Base-by-base conservation (phyloP, 2,329 filamentous ascomycete species). In the Bipolaris bicolor region DNA sequence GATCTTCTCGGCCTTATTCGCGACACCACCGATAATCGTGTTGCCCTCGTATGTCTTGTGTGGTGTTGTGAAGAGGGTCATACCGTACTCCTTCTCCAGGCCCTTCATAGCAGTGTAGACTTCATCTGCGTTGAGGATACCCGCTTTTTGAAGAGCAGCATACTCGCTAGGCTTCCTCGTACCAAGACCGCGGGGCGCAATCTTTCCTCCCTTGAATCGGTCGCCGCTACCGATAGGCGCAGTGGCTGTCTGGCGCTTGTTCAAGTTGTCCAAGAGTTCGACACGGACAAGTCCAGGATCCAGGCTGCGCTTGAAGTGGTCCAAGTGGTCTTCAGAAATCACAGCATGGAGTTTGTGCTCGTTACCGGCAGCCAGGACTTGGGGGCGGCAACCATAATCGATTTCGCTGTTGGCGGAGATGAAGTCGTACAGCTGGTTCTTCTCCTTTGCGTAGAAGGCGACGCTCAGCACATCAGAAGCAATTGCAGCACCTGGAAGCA, bases 121-220 rank as follows among this genome's bases (percentile, higher is more conserved):
- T 60, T 84, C 82, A 7, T 71, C 62, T 15, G 77, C 72, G 40
- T 79, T 83, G 59, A 84, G 70, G 49, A 83, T 78, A 36, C 75
- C 76, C 15, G 73, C 65, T 47, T 79, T 73, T 16, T 73, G 73
- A 7, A 64, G 51, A 18, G 59, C 55, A 1, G 60, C 60, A 40
- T 68, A 67, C n/a, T 73, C 70, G 31, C 62, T 62, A 13, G 65
- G 52, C 39, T 73, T 74, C 26, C 75, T 70, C 4, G 78, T 76
- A 13, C 79, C 79, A 2, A 81, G 63, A 15, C 79, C 79, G 3
- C 73, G 71, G 46, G 79, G 79, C 29, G 76, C 75, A 10, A 76
- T 55, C n/a, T 73, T 74, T 48, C 81, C 81, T 46, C 75, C 74
- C 22, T 76, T 66, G 71, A 82, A 61, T 71, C 82, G 16, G 65